phyloP scores from a whole-genome alignment of 2,329 filamentous ascomycete species.

The Alternaria brassicicola region DNA sequence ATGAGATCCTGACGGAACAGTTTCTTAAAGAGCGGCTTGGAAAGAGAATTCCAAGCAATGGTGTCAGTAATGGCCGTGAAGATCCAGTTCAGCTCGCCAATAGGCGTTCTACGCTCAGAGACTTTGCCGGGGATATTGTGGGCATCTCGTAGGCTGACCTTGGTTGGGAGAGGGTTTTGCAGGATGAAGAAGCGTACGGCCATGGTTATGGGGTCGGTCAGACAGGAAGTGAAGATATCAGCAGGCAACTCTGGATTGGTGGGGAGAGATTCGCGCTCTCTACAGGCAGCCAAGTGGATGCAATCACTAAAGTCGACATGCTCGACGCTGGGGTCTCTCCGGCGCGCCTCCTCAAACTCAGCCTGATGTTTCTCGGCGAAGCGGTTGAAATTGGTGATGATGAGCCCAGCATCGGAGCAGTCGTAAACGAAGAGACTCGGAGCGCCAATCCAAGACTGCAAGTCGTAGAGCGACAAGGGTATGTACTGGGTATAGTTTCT shows the following conservation, averaged over 20 bases:
- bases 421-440: constrained; percentile 98
- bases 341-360: constrained; percentile 78
- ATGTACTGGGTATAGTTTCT: constrained; percentile 99
- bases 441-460: constrained; percentile 94
- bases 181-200: constrained; percentile 95
- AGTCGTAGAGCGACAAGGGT: constrained; percentile 90
- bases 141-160: constrained; percentile 78
- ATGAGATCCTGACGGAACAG: constrained; percentile 97
- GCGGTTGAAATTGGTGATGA: constrained; percentile 90
- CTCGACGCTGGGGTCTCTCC: constrained; percentile 73
- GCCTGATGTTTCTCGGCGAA: constrained; percentile 95
- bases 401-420: constrained; percentile 94
- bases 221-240: constrained; percentile 92
- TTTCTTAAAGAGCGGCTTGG: constrained; percentile 90
- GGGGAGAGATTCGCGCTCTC: constrained; percentile 87
- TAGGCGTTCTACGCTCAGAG: constrained; percentile 88
- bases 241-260: constrained; percentile 93
- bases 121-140: constrained; percentile 88
- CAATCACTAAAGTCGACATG: constrained; percentile 75
- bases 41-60: constrained; percentile 95
- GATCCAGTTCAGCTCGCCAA: constrained; percentile 98
- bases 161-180: constrained; percentile 76
- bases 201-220: constrained; percentile 98
- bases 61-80: constrained; percentile 99
- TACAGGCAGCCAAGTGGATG: constrained; percentile 92